Evolutionary conservation across 495 filamentous ascomycete genomes (phyloP).

Genomic region (Glarea lozoyensis): DNA sequence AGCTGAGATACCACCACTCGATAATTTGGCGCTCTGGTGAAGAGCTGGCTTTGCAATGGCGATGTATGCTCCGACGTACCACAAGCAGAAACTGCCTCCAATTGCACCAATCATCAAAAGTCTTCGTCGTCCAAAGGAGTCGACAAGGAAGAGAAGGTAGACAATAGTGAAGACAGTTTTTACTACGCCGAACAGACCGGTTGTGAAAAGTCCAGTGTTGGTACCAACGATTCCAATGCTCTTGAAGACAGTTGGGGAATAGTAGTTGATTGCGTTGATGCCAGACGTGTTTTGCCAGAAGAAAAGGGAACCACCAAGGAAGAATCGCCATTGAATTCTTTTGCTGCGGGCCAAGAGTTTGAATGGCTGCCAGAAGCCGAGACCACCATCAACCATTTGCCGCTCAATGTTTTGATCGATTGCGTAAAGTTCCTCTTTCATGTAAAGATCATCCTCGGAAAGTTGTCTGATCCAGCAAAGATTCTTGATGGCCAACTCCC

Average conservation of each 20-base stretch:
- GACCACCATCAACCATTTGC: constrained; percentile 41
- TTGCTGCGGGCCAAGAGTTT: constrained; percentile 34
- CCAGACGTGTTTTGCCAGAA: constrained; percentile 49
- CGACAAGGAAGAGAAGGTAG: constrained; percentile 63
- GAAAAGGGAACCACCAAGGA: constrained; percentile 59
- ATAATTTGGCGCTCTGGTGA: constrained; percentile 30
- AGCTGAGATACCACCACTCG: constrained; percentile 53
- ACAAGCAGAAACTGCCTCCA: constrained; percentile 48
- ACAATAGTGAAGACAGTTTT: constrained; percentile 41
- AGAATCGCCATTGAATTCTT: constrained; percentile 51
- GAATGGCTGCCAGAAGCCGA: constrained; percentile 62
- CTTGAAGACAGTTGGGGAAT: constrained; percentile 63
- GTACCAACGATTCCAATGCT: constrained; percentile 46
- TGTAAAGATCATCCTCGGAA: constrained; percentile 46
- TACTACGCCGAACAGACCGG: constrained; percentile 55
- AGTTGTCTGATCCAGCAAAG: constrained; percentile 57
- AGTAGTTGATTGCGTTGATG: constrained; percentile 50
- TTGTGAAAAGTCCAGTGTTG: constrained; percentile 45
- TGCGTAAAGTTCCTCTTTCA: constrained; percentile 51
- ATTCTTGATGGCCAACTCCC: constrained; percentile 46
- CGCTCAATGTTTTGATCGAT: constrained; percentile 51
- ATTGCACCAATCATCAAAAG: constrained; percentile 38
- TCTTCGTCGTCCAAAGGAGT: constrained; percentile 54
- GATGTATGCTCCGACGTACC: constrained; percentile 45
- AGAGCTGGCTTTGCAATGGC: constrained; percentile 41